Evolutionary conservation across 2,329 filamentous ascomycete genomes (phyloP), one percentile per base, ranked within the genome.

Genomic region (Trichoderma guizhouense): DNA sequence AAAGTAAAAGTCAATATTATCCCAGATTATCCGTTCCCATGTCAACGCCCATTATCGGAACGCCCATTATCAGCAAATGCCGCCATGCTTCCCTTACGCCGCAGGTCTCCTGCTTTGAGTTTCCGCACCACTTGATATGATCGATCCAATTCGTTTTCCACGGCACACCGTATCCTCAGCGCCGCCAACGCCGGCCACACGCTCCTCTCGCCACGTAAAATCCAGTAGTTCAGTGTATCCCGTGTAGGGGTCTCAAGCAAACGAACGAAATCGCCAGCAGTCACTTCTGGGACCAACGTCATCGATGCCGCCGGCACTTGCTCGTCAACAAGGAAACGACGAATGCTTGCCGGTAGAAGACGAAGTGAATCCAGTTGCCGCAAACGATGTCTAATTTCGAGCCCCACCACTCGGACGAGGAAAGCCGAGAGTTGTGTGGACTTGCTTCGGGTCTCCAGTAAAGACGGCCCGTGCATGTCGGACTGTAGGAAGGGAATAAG

Each of bases 121-220:
- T 91, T 87, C 73, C 93, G 85, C 0, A 95, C 92, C 71, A 92
- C 84, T 80, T 97, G 93, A 80, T 97, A 98, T 0, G 93, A 92
- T 61, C 91, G 85, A 79, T 98, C 95, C 12, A 98, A 85, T 79
- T 97, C 94, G 70, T 94, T 91, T 81, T 98, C 95, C 8, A 98
- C 88, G 5, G 91, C 92, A 80, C 93, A 96, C 7, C 95, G 85
- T 7, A 97, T 91, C 76, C 92, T 91, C 73, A 98, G 82, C 15
- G 94, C 93, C 36, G 91, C 91, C 3, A 97, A 89, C 2, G 94
- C 93, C 0, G 95, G 95, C 95, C 95, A 98, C 0, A 97, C 94
- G 75, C 93, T 95, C 73, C 91, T 85, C 82, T 98, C 95, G 1
- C 95, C 95, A 69, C 92, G 87, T 36, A 90, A 81, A 69, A 97